Evolutionary conservation across 352 stramenopile genomes (phyloP).

Genomic region (Phytopythium cucurbitacearum): DNA sequence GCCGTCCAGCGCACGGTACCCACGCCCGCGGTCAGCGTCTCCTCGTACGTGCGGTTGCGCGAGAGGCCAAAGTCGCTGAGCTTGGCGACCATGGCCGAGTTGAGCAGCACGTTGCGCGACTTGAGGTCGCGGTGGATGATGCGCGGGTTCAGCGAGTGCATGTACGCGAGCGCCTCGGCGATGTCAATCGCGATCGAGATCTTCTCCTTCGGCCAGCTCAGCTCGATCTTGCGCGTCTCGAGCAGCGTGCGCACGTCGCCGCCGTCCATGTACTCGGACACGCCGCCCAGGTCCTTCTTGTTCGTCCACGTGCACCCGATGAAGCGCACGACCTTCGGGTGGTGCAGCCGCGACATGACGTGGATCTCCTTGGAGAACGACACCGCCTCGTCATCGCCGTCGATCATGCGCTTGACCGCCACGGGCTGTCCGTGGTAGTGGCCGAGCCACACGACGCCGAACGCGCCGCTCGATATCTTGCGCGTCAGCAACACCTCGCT

Average conservation of each 20-base stretch:
- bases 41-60: constrained; percentile 81
- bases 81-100: constrained; percentile 77
- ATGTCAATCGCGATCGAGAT: constrained; percentile 84
- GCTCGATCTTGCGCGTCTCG: constrained; percentile 75
- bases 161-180: constrained; percentile 73
- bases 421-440: constrained; percentile 86
- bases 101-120: constrained; percentile 79
- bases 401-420: constrained; percentile 86
- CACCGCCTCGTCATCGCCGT: constrained; percentile 68
- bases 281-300: constrained; percentile 63
- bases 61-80: constrained; percentile 82
- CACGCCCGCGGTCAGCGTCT: constrained; percentile 79
- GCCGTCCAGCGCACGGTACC: constrained; percentile 85
- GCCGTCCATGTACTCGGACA: constrained; percentile 87
- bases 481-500: constrained; percentile 78
- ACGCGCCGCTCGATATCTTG: constrained; percentile 79
- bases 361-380: constrained; percentile 79
- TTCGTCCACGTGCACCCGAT: constrained; percentile 84
- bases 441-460: constrained; percentile 80
- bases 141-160: constrained; percentile 79
- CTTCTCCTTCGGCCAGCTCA: constrained; percentile 81
- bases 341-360: constrained; percentile 75
- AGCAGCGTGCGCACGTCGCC: constrained; percentile 79
- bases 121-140: constrained; percentile 86
- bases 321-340: constrained; percentile 85